Percentiles rank a stretch among this genome's conserved stretches.
These are phyloP conservation scores for Tolypocladium endophyticum DNA, from an alignment of 2,329 filamentous ascomycete genomes.

Conservation along the genomic window DNA sequence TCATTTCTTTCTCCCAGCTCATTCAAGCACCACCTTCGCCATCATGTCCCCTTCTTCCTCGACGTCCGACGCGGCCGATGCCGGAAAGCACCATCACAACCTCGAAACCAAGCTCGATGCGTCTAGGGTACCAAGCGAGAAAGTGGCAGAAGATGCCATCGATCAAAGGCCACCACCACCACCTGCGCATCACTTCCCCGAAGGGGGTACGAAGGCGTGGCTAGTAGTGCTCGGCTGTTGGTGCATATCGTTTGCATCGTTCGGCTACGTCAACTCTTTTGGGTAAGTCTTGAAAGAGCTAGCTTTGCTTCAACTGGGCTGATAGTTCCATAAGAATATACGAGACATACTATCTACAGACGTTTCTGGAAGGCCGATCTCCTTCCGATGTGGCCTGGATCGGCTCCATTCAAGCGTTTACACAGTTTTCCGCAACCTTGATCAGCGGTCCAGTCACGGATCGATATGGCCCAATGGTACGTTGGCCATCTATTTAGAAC, in stretches of 20 bases:
- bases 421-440: not conserved
- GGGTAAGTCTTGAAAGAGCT: not conserved
- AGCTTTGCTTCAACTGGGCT: not conserved
- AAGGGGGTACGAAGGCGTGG: not conserved
- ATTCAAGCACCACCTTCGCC: not conserved
- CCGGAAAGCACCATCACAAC: not conserved
- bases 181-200: not conserved
- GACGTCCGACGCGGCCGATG: not conserved
- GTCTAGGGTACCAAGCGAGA: not conserved
- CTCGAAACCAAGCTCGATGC: not conserved
- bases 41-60: not conserved
- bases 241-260: not conserved
- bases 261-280: not conserved
- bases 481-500: not conserved
- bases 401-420: not conserved
- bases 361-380: not conserved
- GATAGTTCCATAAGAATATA: not conserved
- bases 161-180: not conserved
- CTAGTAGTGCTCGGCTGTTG: not conserved
- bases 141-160: not conserved
- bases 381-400: not conserved
- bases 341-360: not conserved
- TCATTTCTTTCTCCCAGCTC: not conserved
- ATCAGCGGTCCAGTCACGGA: not conserved
- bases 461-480: not conserved